phyloP scores from a whole-genome alignment of 2,329 filamentous ascomycete genomes.

The Verticillium alfalfae region DNA sequence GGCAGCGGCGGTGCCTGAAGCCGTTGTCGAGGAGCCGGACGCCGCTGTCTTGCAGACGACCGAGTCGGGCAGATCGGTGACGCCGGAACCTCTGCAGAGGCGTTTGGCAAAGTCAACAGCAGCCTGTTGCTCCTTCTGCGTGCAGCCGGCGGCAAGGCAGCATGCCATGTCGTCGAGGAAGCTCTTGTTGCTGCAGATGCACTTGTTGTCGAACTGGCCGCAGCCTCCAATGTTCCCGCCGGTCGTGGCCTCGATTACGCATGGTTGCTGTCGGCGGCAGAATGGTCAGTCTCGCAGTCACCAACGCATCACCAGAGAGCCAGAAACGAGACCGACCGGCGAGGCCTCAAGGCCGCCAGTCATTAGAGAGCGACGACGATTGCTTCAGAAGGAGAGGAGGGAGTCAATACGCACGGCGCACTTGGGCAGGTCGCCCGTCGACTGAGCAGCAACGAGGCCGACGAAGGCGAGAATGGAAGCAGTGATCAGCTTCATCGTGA shows the following conservation, averaged over 20 bases:
- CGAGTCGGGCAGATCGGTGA: slow-evolving; percentile 24
- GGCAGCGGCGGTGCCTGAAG: background rate
- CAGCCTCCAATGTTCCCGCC: slow-evolving; percentile 30
- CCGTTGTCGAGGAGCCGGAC: background rate
- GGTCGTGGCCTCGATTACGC: slow-evolving; percentile 24
- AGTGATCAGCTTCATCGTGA: slow-evolving; percentile 29
- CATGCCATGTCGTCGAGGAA: slow-evolving; percentile 36
- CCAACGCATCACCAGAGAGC: background rate
- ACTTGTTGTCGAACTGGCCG: slow-evolving; percentile 28
- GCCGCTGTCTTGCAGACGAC: slow-evolving; percentile 25
- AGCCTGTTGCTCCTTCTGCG: slow-evolving; percentile 20
- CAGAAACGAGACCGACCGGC: slow-evolving; percentile 1
- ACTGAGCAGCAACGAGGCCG: slow-evolving; percentile 27
- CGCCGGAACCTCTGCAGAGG: slow-evolving; percentile 30
- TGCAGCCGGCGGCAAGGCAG: slow-evolving; percentile 30
- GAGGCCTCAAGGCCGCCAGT: background rate
- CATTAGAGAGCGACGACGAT: background rate
- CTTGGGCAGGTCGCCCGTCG: slow-evolving; percentile 21
- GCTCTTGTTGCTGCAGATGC: slow-evolving; percentile 32
- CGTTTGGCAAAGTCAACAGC: slow-evolving; percentile 30
- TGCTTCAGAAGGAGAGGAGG: too few relatives aligned
- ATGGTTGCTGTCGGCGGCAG: slow-evolving; percentile 13
- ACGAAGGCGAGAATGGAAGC: slow-evolving; percentile 21
- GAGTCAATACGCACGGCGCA: slow-evolving; percentile 29
- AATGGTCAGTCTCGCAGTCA: slow-evolving; percentile 14